Conservation (phyloP, 2,329 filamentous ascomycete genomes). For the Tolypocladium inflatum region DNA sequence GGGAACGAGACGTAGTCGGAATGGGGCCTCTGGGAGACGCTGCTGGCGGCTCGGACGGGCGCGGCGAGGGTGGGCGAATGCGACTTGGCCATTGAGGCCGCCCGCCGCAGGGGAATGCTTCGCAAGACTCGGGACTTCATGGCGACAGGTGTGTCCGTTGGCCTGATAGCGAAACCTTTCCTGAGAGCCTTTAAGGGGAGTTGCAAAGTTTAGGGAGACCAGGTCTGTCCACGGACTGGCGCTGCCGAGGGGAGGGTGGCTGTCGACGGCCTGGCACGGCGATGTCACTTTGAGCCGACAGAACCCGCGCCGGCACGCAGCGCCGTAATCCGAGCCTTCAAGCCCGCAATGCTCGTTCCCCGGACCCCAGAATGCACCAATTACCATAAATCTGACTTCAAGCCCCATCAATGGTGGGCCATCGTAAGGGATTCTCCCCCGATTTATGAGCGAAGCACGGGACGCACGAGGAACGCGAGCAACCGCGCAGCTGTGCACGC, state of each 20-base stretch:
- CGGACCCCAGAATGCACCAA: neutral
- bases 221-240: neutral
- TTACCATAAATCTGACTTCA: neutral
- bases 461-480: neutral
- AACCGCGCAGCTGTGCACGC: neutral
- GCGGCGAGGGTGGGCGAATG: slow-evolving; percentile 11
- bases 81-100: slow-evolving; percentile 10
- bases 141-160: neutral
- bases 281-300: slow-evolving; percentile 21
- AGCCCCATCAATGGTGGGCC: neutral
- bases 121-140: slow-evolving; percentile 26
- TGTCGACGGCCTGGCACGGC: slow-evolving; percentile 5
- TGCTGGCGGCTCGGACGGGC: slow-evolving; percentile 30
- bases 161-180: neutral
- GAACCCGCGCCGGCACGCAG: slow-evolving; percentile 12
- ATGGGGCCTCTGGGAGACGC: slow-evolving; percentile 46
- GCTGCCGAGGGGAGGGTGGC: neutral
- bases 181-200: neutral
- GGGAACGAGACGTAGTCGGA: slow-evolving; percentile 64
- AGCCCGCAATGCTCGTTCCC: neutral
- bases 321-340: neutral
- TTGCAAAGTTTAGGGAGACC: neutral
- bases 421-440: neutral
- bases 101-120: slow-evolving; percentile 16
- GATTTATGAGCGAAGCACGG: neutral